A percentile compares a stretch with the other conserved stretches of the same genome.
Evolutionary conservation across 805 yeast genomes (phyloP).

Genomic region (Saturnispora hagleri): DNA sequence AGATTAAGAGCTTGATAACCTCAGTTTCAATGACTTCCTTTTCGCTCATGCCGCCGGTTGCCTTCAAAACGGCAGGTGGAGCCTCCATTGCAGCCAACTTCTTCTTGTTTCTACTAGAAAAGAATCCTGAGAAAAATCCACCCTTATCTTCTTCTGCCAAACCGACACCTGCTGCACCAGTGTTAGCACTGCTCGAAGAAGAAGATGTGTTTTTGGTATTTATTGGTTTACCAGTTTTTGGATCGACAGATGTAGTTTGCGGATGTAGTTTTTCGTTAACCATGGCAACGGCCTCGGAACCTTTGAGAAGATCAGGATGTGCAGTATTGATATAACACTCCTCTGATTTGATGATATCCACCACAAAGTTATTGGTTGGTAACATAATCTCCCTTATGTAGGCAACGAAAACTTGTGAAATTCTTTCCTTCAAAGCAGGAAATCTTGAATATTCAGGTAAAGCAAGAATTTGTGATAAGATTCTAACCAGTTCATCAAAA

Average conservation of each 20-base stretch:
- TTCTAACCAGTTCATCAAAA: slow-evolving; percentile 90
- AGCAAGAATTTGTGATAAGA: slow-evolving; percentile 71
- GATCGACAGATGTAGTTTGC: slow-evolving; percentile 72
- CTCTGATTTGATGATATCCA: slow-evolving; percentile 76
- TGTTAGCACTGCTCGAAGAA: slow-evolving; percentile 18
- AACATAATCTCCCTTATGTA: slow-evolving; percentile 68
- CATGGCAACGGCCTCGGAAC: slow-evolving; percentile 89
- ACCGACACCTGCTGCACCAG: slow-evolving; percentile 12
- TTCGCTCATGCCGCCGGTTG: slow-evolving; percentile 87
- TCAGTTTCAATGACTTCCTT: slow-evolving; percentile 96
- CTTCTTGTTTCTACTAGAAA: slow-evolving; percentile 85
- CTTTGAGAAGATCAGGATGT: slow-evolving; percentile 92
- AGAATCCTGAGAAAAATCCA: slow-evolving; percentile 94
- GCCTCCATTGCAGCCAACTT: slow-evolving; percentile 94
- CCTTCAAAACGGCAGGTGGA: slow-evolving; percentile 91
- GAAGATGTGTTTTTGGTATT: not conserved
- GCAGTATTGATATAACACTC: slow-evolving; percentile 95
- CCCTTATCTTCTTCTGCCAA: slow-evolving; percentile 37
- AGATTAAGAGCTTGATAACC: slow-evolving; percentile 84
- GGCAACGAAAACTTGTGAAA: slow-evolving; percentile 69
- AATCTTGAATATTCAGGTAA: slow-evolving; percentile 81
- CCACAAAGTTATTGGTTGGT: slow-evolving; percentile 81
- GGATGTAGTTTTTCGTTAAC: slow-evolving; percentile 84
- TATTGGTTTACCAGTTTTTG: slow-evolving; percentile 77
- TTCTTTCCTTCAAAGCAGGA: slow-evolving; percentile 82